Evolutionary conservation across 2,329 filamentous ascomycete genomes (phyloP).

Genomic region (Stagonosporopsis tanaceti): DNA sequence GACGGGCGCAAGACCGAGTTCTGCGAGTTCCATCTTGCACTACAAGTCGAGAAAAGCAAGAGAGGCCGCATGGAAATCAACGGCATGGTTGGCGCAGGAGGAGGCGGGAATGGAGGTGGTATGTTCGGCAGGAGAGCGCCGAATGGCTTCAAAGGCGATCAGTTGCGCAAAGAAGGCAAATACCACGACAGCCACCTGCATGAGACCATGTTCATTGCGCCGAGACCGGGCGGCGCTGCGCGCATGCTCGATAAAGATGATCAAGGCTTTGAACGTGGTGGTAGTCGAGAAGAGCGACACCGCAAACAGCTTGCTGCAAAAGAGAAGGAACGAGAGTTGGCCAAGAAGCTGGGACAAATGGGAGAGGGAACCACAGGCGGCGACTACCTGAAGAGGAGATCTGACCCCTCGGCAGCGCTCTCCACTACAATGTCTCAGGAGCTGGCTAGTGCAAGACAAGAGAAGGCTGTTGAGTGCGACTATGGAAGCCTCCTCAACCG

Average conservation of each 20-base stretch:
- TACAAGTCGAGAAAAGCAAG: constrained; percentile 76
- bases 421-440: constrained; percentile 30
- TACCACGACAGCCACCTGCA: constrained; percentile 67
- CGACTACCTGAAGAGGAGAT: constrained; percentile 69
- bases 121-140: constrained; percentile 44
- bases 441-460: constrained; percentile 23
- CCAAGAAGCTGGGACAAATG: constrained; percentile 69
- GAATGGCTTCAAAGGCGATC: constrained; percentile 34
- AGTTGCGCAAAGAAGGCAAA: constrained; percentile 45
- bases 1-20: constrained; percentile 87
- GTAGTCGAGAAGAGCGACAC: constrained; percentile 70
- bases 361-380: constrained; percentile 70
- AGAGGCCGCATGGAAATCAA: constrained; percentile 81
- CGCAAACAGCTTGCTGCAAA: constrained; percentile 70
- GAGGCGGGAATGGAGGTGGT: constrained; percentile 40
- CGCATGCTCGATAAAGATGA: constrained; percentile 70
- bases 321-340: constrained; percentile 77
- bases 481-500: constrained; percentile 56
- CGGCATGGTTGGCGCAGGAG: constrained; percentile 63
- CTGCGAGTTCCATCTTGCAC: constrained; percentile 91
- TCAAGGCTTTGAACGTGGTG: constrained; percentile 54
- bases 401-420: constrained; percentile 27
- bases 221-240: constrained; percentile 60
- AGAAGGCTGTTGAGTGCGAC: constrained; percentile 32
- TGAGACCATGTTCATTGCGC: constrained; percentile 56